Conservation (phyloP, 2,329 filamentous ascomycete species). For the Venturia asperata region DNA sequence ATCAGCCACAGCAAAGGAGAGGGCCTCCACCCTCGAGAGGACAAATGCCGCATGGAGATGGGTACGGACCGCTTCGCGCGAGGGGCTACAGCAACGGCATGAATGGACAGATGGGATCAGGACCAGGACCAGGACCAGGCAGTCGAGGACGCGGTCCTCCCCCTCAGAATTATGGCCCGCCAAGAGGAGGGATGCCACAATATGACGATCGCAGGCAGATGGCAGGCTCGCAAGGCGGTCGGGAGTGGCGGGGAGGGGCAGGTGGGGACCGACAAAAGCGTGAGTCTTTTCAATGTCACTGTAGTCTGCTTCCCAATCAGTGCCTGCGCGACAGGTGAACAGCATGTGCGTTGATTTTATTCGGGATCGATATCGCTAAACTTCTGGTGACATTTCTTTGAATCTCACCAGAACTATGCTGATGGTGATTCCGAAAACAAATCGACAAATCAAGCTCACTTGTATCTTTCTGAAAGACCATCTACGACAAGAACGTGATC, state of each 20-base stretch:
- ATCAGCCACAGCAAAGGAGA: neutral
- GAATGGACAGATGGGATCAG: neutral
- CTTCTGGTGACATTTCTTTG: neutral
- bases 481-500: neutral
- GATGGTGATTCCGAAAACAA: neutral
- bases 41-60: slow-evolving; percentile 14
- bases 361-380: neutral
- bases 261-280: neutral
- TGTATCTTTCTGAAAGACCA: no score
- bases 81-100: slow-evolving; percentile 14
- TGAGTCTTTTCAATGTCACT: neutral
- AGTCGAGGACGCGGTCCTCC: slow-evolving; percentile 12
- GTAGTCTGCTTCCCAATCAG: neutral
- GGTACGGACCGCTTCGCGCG: slow-evolving; percentile 14
- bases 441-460: no score
- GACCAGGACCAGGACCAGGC: neutral
- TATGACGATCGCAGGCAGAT: slow-evolving; percentile 5
- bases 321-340: neutral
- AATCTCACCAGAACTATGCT: neutral
- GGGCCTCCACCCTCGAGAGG: neutral
- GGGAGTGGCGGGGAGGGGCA: no score
- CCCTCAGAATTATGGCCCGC: slow-evolving; percentile 6
- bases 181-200: slow-evolving; percentile 10
- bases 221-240: slow-evolving; percentile 5
- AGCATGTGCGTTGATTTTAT: neutral